Evolutionary conservation across 202 grass and related monocot species (phyloP), one percentile per base, ranked within the genome.

Genomic region (Setaria italica): DNA sequence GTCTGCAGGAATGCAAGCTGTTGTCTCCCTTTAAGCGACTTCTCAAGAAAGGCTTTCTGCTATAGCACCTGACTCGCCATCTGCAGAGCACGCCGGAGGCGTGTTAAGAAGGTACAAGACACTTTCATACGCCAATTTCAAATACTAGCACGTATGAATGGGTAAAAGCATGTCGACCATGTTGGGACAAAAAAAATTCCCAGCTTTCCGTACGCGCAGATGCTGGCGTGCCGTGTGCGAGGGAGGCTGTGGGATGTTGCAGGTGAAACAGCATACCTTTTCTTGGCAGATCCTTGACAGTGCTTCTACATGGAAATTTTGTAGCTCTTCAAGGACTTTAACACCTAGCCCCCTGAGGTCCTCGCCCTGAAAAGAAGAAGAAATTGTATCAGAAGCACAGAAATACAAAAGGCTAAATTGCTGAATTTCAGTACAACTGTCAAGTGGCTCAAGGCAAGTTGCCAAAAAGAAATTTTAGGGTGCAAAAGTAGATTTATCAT

Each of bases 201-300:
- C 4, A 68, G 50, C 60, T 67, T 56, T 17, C n/a, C 7, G 16
- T 34, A 79, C 48, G 66, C 5, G 9, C 12, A 48, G 32, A 32
- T 20, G 55, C 19, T 9, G 55, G 20, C 2, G 57, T 49, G 25
- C 25, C 42, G 76, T 80, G 25, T 58, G 4, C 9, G 12, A 6
- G 37, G 42, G 51, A 48, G n/a, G 13, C 29, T 6, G 16, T n/a
- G 70, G 47, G 10, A 15, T 25, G 11, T 43, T 1, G 4, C 72
- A 47, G 21, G 37, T 88, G 29, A 53, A 82, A 49, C 25, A 47
- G 4, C 21, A 74, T 89, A 92, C 96, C 90, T 99, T 99, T 88
- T 92, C 93, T 86, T 99, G 93, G 76, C 96, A 99, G 69, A 95
- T 91, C 73, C 87, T 99, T 25, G 96, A 94, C 59, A 99, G 84